phyloP scores from a whole-genome alignment of 331 rosid species.

The Telfairia occidentalis region DNA sequence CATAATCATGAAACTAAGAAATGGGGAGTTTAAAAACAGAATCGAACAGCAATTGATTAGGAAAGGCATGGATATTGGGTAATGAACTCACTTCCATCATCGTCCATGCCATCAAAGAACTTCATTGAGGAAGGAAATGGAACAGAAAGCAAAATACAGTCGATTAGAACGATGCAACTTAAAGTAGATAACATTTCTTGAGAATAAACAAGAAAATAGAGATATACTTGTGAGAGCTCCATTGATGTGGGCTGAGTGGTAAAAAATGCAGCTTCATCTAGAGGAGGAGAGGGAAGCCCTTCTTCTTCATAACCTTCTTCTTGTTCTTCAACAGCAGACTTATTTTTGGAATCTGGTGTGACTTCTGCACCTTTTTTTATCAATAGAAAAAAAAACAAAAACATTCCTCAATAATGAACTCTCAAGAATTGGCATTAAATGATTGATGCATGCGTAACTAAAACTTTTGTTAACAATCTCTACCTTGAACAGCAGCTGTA shows the following conservation, averaged over 20 bases:
- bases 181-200: background rate
- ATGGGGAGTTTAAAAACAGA: conserved; percentile 28
- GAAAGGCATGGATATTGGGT: conserved; percentile 27
- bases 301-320: conserved; percentile 52
- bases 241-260: conserved; percentile 48
- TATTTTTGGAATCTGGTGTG: conserved; percentile 61
- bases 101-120: conserved; percentile 99
- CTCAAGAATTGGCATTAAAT: background rate
- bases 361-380: conserved; percentile 34
- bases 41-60: conserved; percentile 17
- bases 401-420: background rate
- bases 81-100: conserved; percentile 81
- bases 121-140: conserved; percentile 21
- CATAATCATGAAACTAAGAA: conserved; percentile 29
- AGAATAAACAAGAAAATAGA: background rate
- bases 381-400: conserved; percentile 12
- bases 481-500: conserved; percentile 35
- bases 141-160: conserved; percentile 29
- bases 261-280: conserved; percentile 71
- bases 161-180: conserved; percentile 15
- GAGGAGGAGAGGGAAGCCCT: conserved; percentile 91
- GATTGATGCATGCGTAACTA: background rate
- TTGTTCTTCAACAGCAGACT: conserved; percentile 54
- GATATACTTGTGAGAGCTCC: conserved; percentile 67
- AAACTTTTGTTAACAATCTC: conserved; percentile 4